Base-by-base conservation (phyloP, 2,329 filamentous ascomycete genomes). In the Pseudophaeomoniella oleicola region DNA sequence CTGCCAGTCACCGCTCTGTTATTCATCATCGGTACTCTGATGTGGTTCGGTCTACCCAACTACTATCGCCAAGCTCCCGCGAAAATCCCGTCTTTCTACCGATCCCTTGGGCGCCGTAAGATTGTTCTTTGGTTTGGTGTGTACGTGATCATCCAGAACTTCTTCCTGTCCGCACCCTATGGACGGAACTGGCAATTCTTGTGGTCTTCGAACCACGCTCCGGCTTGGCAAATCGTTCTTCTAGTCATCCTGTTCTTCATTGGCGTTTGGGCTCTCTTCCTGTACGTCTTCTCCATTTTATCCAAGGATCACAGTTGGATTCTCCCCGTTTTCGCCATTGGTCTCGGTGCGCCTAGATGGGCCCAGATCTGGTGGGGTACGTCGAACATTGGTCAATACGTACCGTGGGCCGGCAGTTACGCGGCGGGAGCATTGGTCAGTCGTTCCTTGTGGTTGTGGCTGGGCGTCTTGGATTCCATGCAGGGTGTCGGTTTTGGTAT, bases 401-500 rank as follows among this genome's bases (percentile, higher is more conserved):
- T 81, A 2, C 76, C 76, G 2, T 79, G 75, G 75, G 69, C 69
- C 4, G 71, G 71, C 29, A 57, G 59, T 2, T 66, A 67, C 13
- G 54, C 70, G 1, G 61, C 65, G 5, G 66, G 69, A 3, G 71
- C 75, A 0, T 50, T 79, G 1, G 54, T 73, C 5, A 70, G 71
- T 2, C 62, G 75, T 30, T 57, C 62, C 38, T 54, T 79, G 3
- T 80, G 76, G 75, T 62, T 80, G 9, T 81, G 75, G 75, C 66
- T 81, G 0, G 76, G 76, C 30, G 64, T 78, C 3, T 59, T 80
- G 6, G 76, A 81, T 45, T 65, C 71, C 6, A 56, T 80, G 4
- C 76, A 81, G 50, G 73, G 74, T 29, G 68, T 79, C 2, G 76
- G 76, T 2, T 69, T 80, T 37, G 76, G 76, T 37, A 80, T 79